Conservation (phyloP, 2,329 filamentous ascomycete species). For the Fusarium albosuccineum region DNA sequence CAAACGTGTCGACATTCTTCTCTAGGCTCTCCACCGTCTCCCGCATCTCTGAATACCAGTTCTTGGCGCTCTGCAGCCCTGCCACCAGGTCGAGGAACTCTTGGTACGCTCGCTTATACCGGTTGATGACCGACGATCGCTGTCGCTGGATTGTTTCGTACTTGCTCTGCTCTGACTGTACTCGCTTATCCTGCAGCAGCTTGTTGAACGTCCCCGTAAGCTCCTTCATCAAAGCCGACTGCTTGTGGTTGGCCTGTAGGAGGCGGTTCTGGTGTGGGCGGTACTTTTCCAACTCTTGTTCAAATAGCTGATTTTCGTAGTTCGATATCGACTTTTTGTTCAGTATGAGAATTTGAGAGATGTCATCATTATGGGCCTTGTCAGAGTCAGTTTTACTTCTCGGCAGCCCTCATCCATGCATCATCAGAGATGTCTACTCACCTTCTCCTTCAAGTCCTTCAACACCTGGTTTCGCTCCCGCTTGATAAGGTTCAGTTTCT, state of each 20-base stretch:
- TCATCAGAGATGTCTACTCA: conserved; percentile 55
- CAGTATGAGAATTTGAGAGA: conserved; percentile 94
- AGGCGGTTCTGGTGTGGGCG: conserved; percentile 91
- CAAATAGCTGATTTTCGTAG: conserved; percentile 92
- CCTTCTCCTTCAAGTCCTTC: conserved; percentile 98
- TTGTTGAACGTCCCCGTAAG: conserved; percentile 88
- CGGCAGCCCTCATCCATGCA: not conserved
- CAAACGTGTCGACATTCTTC: conserved; percentile 97
- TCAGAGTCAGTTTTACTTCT: conserved; percentile 37
- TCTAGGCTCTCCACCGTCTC: conserved; percentile 92
- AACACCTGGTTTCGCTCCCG: conserved; percentile 90
- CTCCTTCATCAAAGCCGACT: conserved; percentile 94
- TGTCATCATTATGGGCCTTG: conserved; percentile 95
- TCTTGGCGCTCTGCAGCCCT: conserved; percentile 87
- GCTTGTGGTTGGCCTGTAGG: conserved; percentile 94
- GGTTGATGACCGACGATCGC: conserved; percentile 81
- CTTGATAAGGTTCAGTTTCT: conserved; percentile 93
- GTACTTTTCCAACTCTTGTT: conserved; percentile 98
- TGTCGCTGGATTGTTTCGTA: conserved; percentile 91
- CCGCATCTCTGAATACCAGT: conserved; percentile 96
- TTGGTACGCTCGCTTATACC: conserved; percentile 92
- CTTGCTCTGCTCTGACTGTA: conserved; percentile 93
- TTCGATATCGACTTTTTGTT: conserved; percentile 98
- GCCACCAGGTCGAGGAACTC: conserved; percentile 91
- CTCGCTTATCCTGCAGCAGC: conserved; percentile 92